Conservation (phyloP, 106 monocot species). For the Dendrobium nobile region DNA sequence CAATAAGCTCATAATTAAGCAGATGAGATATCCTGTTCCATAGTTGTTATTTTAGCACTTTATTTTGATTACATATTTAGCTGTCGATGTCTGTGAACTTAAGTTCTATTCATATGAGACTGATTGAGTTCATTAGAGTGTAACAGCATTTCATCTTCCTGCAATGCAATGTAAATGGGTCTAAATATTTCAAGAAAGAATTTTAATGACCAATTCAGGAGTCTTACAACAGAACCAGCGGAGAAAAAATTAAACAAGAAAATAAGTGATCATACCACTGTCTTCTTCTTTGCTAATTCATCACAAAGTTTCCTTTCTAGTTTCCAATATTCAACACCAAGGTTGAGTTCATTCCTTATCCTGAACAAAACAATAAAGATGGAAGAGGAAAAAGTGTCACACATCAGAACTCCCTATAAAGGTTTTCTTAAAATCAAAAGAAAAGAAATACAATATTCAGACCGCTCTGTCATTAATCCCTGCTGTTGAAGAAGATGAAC, state of each 20-base stretch:
- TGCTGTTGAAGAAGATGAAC: slow-evolving; percentile 41
- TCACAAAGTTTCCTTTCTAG: slow-evolving; percentile 80
- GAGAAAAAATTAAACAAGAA: not conserved
- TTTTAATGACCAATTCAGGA: not conserved
- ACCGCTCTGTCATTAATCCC: slow-evolving; percentile 63
- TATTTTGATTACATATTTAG: no score
- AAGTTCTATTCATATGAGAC: not conserved
- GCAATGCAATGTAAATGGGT: not conserved
- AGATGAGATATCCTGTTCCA: not conserved
- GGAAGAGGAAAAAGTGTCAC: not conserved
- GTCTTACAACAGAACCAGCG: not conserved
- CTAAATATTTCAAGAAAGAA: not conserved
- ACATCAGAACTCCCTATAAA: not conserved
- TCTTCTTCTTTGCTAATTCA: slow-evolving; percentile 29
- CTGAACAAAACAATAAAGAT: slow-evolving; percentile 25
- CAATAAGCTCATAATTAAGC: not conserved
- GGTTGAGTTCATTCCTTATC: slow-evolving; percentile 48
- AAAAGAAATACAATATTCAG: slow-evolving; percentile 4
- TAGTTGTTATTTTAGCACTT: not conserved
- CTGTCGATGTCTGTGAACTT: no score
- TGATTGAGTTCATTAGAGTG: not conserved
- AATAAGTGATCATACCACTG: slow-evolving; percentile 23
- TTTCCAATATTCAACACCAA: slow-evolving; percentile 76
- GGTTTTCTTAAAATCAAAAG: not conserved
- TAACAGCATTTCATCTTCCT: not conserved